Evolutionary conservation across 2,329 filamentous ascomycete species (phyloP), one percentile per base, ranked within the genome.

Genomic region (Sporothrix schenckii): DNA sequence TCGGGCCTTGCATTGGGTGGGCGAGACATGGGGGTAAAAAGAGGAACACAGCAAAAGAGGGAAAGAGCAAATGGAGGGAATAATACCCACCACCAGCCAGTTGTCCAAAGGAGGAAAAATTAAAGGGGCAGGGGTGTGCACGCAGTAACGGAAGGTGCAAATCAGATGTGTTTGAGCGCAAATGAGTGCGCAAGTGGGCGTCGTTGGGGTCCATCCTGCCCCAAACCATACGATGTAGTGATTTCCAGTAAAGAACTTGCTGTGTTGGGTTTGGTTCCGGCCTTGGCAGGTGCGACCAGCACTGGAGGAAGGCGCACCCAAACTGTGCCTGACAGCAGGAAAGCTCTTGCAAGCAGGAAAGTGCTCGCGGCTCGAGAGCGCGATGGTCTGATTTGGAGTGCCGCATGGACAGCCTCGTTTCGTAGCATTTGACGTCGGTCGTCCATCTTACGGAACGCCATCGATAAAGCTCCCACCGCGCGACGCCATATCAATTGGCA

Each of bases 71-170:
- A 54, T 61, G 69, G 60, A 52, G 66, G 52, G 66, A 24, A 34
- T 7, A 34, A 34, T 34, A 34, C 34, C 34, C 34, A 50, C 68
- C 58, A 50, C 24, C 27, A 34, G 56, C 47, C 47, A 16, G 63
- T 24, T 24, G 24, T n/a, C 41, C 34, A 50, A 50, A 63, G 58
- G 27, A 34, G 21, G 34, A 47, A 54, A 41, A 67, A 65, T 41
- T 52, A 68, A 72, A 61, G 70, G 72, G 68, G 27, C 21, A 56
- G 70, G 71, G 71, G 71, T 19, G 71, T 75, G 70, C 66, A 66
- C 69, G 70, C 72, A 72, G 69, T 71, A 66, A 56, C 66, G 53
- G 34, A 65, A 52, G 21, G 60, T 27, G 58, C 60, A 52, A 54
- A 58, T 10, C 44, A 47, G 44, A 27, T 39, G 27, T 66, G 50